phyloP scores from a whole-genome alignment of 495 filamentous ascomycete species.

The Annulohypoxylon nitens region DNA sequence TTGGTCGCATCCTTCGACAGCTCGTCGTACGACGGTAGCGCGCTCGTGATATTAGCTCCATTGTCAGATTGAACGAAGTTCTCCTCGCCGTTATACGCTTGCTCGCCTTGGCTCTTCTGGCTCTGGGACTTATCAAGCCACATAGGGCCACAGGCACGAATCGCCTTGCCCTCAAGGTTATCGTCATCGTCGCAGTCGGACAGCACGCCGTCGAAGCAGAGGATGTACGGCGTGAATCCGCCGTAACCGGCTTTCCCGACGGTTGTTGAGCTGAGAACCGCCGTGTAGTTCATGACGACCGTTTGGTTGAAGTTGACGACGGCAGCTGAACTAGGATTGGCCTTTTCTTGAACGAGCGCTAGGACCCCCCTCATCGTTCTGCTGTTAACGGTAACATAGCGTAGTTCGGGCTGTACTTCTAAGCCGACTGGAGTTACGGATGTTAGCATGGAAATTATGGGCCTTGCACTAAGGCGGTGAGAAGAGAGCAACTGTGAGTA shows the following conservation, averaged over 20 bases:
- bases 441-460: not conserved
- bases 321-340: not conserved
- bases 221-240: conserved; percentile 15
- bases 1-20: conserved; percentile 7
- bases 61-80: not conserved
- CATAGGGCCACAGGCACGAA: conserved; percentile 12
- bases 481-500: not conserved
- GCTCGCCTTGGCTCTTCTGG: not conserved
- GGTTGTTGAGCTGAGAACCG: not conserved
- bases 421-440: conserved; percentile 14
- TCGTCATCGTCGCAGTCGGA: conserved; percentile 25
- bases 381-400: conserved; percentile 3
- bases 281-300: conserved; percentile 29
- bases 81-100: conserved; percentile 13
- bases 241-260: conserved; percentile 10
- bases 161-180: conserved; percentile 14
- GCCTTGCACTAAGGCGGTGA: not conserved
- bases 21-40: conserved; percentile 14
- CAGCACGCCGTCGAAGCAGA: conserved; percentile 19
- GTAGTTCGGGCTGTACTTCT: conserved; percentile 17
- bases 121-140: not conserved
- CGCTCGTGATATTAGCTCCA: not conserved
- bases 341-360: not conserved
- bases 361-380: conserved; percentile 14
- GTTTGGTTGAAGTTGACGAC: conserved; percentile 24